A percentile compares a stretch with the other conserved stretches of the same genome.
These are phyloP conservation scores for Psilocybe cubensis DNA, from an alignment of 768 basidiomycete genomes.

Conservation along the genomic window DNA sequence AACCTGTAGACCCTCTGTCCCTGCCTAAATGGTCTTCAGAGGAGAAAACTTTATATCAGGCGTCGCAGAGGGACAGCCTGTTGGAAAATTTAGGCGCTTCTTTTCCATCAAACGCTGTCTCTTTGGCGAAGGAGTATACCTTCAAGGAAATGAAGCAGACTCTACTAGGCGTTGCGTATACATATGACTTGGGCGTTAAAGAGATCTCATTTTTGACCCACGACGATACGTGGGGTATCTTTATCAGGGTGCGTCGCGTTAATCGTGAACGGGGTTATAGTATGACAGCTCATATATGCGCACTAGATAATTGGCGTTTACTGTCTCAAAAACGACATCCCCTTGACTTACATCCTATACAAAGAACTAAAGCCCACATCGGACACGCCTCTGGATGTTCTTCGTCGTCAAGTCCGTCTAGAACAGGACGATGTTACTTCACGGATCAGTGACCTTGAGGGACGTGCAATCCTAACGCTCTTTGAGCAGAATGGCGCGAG, in stretches of 20 bases:
- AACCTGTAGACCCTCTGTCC: slow-evolving; percentile 16
- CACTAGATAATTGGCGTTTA: slow-evolving; percentile 28
- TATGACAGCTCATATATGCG: not conserved
- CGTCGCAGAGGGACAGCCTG: slow-evolving; percentile 25
- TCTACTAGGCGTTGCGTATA: slow-evolving; percentile 25
- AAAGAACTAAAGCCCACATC: slow-evolving; percentile 22
- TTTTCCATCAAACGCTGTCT: slow-evolving; percentile 14
- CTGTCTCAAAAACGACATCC: slow-evolving; percentile 22
- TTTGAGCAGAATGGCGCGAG: slow-evolving; percentile 34
- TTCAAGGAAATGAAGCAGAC: slow-evolving; percentile 34
- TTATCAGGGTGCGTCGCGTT: slow-evolving; percentile 23
- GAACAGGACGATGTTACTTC: slow-evolving; percentile 5
- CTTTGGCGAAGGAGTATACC: slow-evolving; percentile 27
- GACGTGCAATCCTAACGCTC: slow-evolving; percentile 35
- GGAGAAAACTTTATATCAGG: slow-evolving; percentile 19
- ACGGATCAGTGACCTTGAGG: slow-evolving; percentile 33
- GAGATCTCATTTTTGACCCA: slow-evolving; percentile 25
- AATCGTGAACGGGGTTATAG: not conserved
- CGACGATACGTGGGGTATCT: slow-evolving; percentile 24
- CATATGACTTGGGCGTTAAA: slow-evolving; percentile 19
- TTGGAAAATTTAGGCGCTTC: slow-evolving; percentile 21
- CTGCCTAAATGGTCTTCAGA: slow-evolving; percentile 18
- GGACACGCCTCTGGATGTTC: slow-evolving; percentile 15
- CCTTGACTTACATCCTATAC: slow-evolving; percentile 30
- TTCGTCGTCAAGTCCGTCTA: slow-evolving; percentile 7